These are phyloP conservation scores for Achaetomiella virescens DNA, from an alignment of 495 filamentous ascomycete species.

Conservation along the genomic window DNA sequence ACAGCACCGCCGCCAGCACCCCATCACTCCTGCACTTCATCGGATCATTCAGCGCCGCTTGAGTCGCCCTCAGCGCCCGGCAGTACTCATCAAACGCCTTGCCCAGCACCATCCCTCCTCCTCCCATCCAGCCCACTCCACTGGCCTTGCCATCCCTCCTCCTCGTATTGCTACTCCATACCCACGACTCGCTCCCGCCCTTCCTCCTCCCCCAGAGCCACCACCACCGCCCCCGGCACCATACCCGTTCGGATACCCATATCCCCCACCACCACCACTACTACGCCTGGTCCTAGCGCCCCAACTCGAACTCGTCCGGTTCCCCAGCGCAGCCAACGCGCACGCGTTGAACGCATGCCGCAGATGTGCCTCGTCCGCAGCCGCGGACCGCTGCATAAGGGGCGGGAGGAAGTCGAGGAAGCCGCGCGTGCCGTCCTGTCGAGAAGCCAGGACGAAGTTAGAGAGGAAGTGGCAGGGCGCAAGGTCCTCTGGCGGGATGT, in stretches of 20 bases:
- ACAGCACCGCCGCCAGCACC: slow-evolving; percentile 55
- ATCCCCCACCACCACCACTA: too few relatives aligned
- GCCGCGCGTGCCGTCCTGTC: slow-evolving; percentile 38
- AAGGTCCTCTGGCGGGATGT: slow-evolving; percentile 39
- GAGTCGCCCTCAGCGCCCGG: slow-evolving; percentile 48
- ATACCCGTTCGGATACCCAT: too few relatives aligned
- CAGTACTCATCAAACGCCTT: slow-evolving; percentile 40
- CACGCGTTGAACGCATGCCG: slow-evolving; percentile 56
- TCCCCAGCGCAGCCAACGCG: too few relatives aligned
- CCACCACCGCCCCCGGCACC: background rate
- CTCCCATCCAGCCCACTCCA: background rate
- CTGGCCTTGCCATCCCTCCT: background rate
- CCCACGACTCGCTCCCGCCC: background rate
- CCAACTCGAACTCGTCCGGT: too few relatives aligned
- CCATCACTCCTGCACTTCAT: slow-evolving; percentile 40
- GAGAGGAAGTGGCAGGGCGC: slow-evolving; percentile 50
- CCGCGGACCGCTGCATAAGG: slow-evolving; percentile 29
- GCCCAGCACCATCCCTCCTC: slow-evolving; percentile 22
- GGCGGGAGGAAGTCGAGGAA: slow-evolving; percentile 54
- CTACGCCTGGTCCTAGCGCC: too few relatives aligned
- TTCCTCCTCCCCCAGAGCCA: too few relatives aligned
- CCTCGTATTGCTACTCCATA: background rate
- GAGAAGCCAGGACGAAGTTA: slow-evolving; percentile 50
- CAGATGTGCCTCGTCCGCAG: slow-evolving; percentile 28
- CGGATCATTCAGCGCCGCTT: slow-evolving; percentile 47